phyloP scores from a whole-genome alignment of 257 asterid genomes.

The Vinca minor region DNA sequence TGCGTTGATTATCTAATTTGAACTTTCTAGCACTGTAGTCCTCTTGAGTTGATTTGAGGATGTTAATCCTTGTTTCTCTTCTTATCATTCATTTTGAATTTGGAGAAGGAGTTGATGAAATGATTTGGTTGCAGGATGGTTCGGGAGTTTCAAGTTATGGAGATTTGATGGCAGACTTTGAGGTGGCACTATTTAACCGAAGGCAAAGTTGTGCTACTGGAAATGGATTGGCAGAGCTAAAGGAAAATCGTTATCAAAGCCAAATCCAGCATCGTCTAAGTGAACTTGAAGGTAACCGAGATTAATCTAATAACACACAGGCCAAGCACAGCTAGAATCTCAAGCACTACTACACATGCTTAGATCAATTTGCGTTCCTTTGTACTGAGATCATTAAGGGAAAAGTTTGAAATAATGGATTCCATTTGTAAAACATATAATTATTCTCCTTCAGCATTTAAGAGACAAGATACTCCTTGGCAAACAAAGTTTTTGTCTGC shows the following conservation, averaged over 20 bases:
- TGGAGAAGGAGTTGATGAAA: not conserved
- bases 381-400: not conserved
- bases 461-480: not conserved
- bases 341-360: not conserved
- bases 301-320: not conserved
- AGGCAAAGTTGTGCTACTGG: slow-evolving; percentile 54
- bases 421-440: not conserved
- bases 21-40: not conserved
- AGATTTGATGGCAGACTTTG: slow-evolving; percentile 83
- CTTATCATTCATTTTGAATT: not conserved
- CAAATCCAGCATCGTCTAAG: slow-evolving; percentile 60
- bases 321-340: not conserved
- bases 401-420: not conserved
- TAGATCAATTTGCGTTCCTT: not conserved
- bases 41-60: not conserved
- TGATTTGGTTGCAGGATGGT: slow-evolving; percentile 42
- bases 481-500: not conserved
- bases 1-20: not conserved
- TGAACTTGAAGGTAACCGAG: slow-evolving; percentile 75
- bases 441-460: not conserved
- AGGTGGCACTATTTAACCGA: slow-evolving; percentile 65
- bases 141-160: slow-evolving; percentile 45
- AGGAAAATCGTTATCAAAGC: slow-evolving; percentile 56
- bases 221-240: slow-evolving; percentile 48
- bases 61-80: not conserved